A percentile compares a stretch with the other conserved stretches of the same genome.
Evolutionary conservation across 2,329 filamentous ascomycete species (phyloP).

Genomic region (Ophiocordyceps camponoti-rufipedis): DNA sequence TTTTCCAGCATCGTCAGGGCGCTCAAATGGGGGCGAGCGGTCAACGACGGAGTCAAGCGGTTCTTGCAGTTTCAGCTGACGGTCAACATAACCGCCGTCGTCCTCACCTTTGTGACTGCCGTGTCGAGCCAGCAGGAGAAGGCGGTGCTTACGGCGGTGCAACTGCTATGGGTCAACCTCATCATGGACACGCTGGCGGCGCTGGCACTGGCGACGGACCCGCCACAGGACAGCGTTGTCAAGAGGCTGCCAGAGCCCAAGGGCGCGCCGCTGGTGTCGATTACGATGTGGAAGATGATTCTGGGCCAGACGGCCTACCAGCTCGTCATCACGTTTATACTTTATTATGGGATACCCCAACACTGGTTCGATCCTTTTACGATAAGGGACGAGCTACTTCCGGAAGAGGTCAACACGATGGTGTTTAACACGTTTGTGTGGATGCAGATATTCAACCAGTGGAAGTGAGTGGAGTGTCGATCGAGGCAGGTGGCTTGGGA

Average conservation of each 20-base stretch:
- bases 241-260: slow-evolving; percentile 55
- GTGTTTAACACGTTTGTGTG: slow-evolving; percentile 78
- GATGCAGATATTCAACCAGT: slow-evolving; percentile 81
- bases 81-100: slow-evolving; percentile 48
- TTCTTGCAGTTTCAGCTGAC: slow-evolving; percentile 44
- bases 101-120: slow-evolving; percentile 45
- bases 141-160: slow-evolving; percentile 39
- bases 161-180: slow-evolving; percentile 49
- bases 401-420: slow-evolving; percentile 38
- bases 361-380: slow-evolving; percentile 22
- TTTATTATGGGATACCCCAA: slow-evolving; percentile 40
- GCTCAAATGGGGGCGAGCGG: slow-evolving; percentile 41
- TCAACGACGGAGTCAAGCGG: slow-evolving; percentile 46
- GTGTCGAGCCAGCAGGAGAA: slow-evolving; percentile 21
- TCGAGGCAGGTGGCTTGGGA: slow-evolving; percentile 58
- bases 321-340: slow-evolving; percentile 37
- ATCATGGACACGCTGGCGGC: slow-evolving; percentile 54
- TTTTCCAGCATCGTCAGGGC: slow-evolving; percentile 46
- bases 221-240: slow-evolving; percentile 35
- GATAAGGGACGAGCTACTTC: slow-evolving; percentile 36
- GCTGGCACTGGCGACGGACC: slow-evolving; percentile 42
- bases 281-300: slow-evolving; percentile 84
- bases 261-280: slow-evolving; percentile 51
- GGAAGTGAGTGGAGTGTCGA: slow-evolving; percentile 37
- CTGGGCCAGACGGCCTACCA: slow-evolving; percentile 66